Conservation (phyloP, 805 yeast species). For the Isabelozyma heimii region DNA sequence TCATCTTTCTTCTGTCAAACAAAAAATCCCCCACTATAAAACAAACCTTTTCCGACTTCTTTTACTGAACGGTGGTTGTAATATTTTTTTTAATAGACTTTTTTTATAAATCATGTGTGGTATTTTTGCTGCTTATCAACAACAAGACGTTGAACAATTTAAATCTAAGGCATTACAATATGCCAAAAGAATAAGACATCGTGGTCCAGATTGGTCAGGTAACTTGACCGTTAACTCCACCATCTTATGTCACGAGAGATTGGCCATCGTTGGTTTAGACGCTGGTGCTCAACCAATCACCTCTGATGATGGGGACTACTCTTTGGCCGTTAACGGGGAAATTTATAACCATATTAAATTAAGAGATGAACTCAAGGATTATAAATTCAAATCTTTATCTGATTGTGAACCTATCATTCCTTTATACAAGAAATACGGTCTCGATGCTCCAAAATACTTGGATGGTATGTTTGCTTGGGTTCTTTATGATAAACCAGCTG, state of each 20-base stretch:
- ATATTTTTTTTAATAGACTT: background rate
- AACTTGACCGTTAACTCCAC: constrained; percentile 76
- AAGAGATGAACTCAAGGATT: constrained; percentile 71
- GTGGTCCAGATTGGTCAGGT: constrained; percentile 99
- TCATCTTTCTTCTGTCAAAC: background rate
- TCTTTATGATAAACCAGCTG: constrained; percentile 76
- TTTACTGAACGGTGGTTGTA: background rate
- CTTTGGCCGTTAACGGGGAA: constrained; percentile 94
- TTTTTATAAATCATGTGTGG: constrained; percentile 73
- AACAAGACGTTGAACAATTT: constrained; percentile 74
- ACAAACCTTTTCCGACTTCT: background rate
- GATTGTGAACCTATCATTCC: constrained; percentile 99
- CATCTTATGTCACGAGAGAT: constrained; percentile 89
- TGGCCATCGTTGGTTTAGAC: constrained; percentile 96
- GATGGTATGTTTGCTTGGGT: constrained; percentile 99
- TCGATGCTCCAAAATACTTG: constrained; percentile 86
- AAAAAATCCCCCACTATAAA: background rate
- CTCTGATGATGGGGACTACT: constrained; percentile 68
- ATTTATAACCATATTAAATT: constrained; percentile 93
- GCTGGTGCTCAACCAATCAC: constrained; percentile 98
- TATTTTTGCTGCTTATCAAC: constrained; percentile 88
- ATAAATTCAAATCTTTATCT: constrained; percentile 77
- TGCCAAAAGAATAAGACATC: constrained; percentile 91
- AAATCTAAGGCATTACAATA: constrained; percentile 86
- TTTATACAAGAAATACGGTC: constrained; percentile 77